Percentiles rank a stretch among this genome's conserved stretches.
phyloP scores from a whole-genome alignment of 2,329 filamentous ascomycete genomes.

The Cercospora brassicicola region DNA sequence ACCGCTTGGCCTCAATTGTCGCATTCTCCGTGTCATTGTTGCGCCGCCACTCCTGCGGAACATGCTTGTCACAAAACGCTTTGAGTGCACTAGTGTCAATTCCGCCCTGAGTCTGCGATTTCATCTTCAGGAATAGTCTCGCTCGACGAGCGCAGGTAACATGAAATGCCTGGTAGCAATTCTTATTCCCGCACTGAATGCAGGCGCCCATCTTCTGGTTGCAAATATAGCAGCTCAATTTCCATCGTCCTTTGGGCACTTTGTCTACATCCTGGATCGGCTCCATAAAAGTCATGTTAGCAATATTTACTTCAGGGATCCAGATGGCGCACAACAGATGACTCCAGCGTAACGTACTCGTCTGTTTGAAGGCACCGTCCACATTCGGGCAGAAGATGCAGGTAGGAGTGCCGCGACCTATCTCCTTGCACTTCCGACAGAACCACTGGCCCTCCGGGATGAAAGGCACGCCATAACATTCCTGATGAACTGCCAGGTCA shows the following conservation, averaged over 20 bases:
- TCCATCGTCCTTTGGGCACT: conserved; percentile 92
- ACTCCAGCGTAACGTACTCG: conserved; percentile 92
- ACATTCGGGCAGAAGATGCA: conserved; percentile 99
- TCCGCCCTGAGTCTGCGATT: conserved; percentile 78
- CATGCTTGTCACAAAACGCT: conserved; percentile 94
- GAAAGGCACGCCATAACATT: conserved; percentile 97
- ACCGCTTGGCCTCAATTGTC: conserved; percentile 78
- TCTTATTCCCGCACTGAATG: conserved; percentile 97
- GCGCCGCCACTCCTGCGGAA: conserved; percentile 80
- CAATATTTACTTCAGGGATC: conserved; percentile 95
- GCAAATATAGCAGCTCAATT: conserved; percentile 83
- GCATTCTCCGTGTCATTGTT: conserved; percentile 82
- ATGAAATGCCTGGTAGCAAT: conserved; percentile 95
- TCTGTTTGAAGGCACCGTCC: conserved; percentile 97
- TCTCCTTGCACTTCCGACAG: conserved; percentile 92
- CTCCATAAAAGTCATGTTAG: conserved; percentile 97
- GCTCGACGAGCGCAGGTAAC: conserved; percentile 91
- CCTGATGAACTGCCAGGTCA: conserved; percentile 94
- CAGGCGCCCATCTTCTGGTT: conserved; percentile 97
- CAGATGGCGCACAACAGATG: conserved; percentile 96
- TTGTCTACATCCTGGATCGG: conserved; percentile 98
- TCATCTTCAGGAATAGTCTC: conserved; percentile 92
- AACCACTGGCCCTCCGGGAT: conserved; percentile 99
- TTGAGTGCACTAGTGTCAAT: conserved; percentile 83
- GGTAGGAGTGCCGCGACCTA: conserved; percentile 86